phyloP scores from a whole-genome alignment of 2,329 filamentous ascomycete genomes.

The Sclerotinia minor region DNA sequence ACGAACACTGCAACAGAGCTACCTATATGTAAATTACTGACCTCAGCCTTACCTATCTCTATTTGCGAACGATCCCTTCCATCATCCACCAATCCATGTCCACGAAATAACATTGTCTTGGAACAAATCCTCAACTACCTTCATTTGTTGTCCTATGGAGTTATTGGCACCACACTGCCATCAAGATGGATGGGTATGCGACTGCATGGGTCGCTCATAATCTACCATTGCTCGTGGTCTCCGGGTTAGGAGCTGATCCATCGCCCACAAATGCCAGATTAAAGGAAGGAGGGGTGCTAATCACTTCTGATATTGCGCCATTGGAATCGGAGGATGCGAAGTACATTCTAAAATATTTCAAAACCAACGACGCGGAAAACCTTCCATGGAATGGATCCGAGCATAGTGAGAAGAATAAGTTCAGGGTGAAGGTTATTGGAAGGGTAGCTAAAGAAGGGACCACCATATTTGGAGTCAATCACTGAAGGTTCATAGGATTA shows the following conservation, averaged over 20 bases:
- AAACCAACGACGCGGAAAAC: conserved; percentile 62
- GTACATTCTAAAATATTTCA: conserved; percentile 65
- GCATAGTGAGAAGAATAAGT: conserved; percentile 51
- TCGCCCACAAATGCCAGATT: conserved; percentile 39
- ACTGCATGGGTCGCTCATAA: conserved; percentile 81
- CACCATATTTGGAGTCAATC: conserved; percentile 33
- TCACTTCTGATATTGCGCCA: conserved; percentile 70
- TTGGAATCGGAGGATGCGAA: conserved; percentile 66
- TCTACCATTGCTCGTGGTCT: conserved; percentile 78
- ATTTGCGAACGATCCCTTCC: conserved; percentile 11
- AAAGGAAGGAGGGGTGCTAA: conserved; percentile 49
- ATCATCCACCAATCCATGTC: conserved; percentile 10
- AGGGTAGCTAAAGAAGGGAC: conserved; percentile 61
- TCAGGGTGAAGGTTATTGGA: conserved; percentile 72
- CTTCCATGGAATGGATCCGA: conserved; percentile 67
- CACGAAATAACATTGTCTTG: conserved; percentile 19
- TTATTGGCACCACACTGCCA: conserved; percentile 26
- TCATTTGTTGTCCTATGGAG: conserved; percentile 37
- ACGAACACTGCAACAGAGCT: not conserved
- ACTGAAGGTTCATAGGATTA: conserved; percentile 47
- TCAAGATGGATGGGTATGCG: conserved; percentile 75
- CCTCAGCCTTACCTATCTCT: conserved; percentile 17
- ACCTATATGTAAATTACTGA: too few relatives aligned
- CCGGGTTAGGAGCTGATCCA: conserved; percentile 63
- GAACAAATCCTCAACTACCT: not conserved